Conservation (phyloP, 2,329 filamentous ascomycete genomes). For the Ophiostoma tasmaniense region DNA sequence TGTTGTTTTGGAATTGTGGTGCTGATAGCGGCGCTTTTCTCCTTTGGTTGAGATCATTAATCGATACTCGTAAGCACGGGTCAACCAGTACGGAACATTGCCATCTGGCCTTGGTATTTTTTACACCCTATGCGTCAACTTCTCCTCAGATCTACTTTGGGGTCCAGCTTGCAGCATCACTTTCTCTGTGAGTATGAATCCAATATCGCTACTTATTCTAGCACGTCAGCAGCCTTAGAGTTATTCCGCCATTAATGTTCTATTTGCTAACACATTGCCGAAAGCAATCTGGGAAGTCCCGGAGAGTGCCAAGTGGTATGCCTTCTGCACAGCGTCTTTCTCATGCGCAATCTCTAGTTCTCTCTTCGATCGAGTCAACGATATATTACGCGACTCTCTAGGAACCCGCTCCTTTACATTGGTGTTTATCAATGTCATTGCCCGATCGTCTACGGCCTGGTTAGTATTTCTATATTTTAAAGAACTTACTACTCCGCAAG, state of each 20-base stretch:
- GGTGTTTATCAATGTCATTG: conserved; percentile 39
- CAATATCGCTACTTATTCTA: conserved; percentile 43
- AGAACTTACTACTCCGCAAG: too few species aligned
- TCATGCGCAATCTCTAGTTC: conserved; percentile 45
- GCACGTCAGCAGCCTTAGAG: background rate
- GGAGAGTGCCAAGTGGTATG: conserved; percentile 45
- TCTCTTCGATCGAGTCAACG: conserved; percentile 49
- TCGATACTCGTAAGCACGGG: conserved; percentile 8
- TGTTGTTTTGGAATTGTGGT: conserved; percentile 50
- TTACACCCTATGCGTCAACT: conserved; percentile 46
- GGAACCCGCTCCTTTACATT: conserved; percentile 32
- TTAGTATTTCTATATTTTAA: background rate
- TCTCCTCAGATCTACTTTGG: conserved; percentile 44
- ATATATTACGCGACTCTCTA: conserved; percentile 36
- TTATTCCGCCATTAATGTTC: too few species aligned
- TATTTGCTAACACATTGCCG: too few species aligned
- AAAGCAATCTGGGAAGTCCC: conserved; percentile 47
- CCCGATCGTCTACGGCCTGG: conserved; percentile 49
- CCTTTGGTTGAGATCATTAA: conserved; percentile 49
- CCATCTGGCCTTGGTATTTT: conserved; percentile 43
- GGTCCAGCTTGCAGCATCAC: conserved; percentile 50
- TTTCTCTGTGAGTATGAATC: conserved; percentile 41
- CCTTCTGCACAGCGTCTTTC: conserved; percentile 41
- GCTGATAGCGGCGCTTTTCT: conserved; percentile 42
- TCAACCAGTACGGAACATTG: conserved; percentile 13